These are phyloP conservation scores for Oryza glumipatula DNA, from an alignment of 176 grass and related monocot genomes.

Conservation along the genomic window DNA sequence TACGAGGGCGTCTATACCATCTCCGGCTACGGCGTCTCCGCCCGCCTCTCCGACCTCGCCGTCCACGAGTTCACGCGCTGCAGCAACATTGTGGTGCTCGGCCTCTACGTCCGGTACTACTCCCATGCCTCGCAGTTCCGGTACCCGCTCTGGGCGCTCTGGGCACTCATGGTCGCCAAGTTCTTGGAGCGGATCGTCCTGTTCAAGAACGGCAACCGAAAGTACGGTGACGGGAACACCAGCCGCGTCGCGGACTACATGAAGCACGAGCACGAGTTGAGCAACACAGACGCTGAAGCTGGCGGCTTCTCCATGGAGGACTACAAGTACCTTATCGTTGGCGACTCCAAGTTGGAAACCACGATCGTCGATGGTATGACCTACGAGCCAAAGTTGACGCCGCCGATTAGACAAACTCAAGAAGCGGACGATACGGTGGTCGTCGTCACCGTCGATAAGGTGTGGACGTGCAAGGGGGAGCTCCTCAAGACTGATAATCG, in stretches of 20 bases:
- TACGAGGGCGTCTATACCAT: slow-evolving; percentile 39
- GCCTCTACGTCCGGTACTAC: slow-evolving; percentile 30
- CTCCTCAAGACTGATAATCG: not conserved
- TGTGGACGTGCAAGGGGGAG: slow-evolving; percentile 7
- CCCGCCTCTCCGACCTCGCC: slow-evolving; percentile 38
- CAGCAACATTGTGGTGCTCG: slow-evolving; percentile 25
- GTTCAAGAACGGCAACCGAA: slow-evolving; percentile 18
- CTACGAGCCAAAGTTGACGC: not conserved
- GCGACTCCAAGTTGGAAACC: slow-evolving; percentile 14
- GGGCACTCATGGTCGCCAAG: slow-evolving; percentile 43
- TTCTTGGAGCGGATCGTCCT: slow-evolving; percentile 39
- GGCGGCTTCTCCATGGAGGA: not conserved
- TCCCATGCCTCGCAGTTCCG: slow-evolving; percentile 1
- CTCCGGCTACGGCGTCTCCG: slow-evolving; percentile 38
- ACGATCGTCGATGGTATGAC: too few species aligned
- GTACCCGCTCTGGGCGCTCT: slow-evolving; percentile 38
- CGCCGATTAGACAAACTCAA: too few species aligned
- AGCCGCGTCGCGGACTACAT: slow-evolving; percentile 49
- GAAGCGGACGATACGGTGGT: not conserved
- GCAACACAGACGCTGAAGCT: not conserved
- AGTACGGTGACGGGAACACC: slow-evolving; percentile 39
- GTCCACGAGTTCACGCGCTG: slow-evolving; percentile 25
- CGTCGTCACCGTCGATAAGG: slow-evolving; percentile 37
- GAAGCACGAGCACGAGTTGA: slow-evolving; percentile 36
- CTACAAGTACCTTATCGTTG: slow-evolving; percentile 49